Base-by-base conservation (phyloP, 192 early-diverging fungal species). In the Gamsiella multidivaricata region DNA sequence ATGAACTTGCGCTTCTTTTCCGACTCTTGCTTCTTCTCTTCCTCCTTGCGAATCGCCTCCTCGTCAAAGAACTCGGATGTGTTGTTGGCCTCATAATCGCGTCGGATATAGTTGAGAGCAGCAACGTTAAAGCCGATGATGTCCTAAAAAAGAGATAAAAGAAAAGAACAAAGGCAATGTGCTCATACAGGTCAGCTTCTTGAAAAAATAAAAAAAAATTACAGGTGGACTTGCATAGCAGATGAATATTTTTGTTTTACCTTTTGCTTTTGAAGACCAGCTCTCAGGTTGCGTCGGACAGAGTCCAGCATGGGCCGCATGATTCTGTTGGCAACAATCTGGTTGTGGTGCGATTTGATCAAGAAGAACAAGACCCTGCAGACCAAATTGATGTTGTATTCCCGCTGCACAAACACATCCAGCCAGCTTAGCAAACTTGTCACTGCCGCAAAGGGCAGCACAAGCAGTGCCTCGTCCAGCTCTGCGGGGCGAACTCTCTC, bases 71-170 rank as follows among this genome's bases (percentile, higher is more conserved):
- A 94, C 36, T 91, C 86, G 14, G 91, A 81, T 9, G 88, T 90
- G 28, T 87, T 89, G 54, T 83, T 88, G 50, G 85, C 87, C 60
- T 94, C 90, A 86, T 89, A 94, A 49, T 95, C 93, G 17, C 92
- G 79, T 59, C 84, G 86, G 54, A 96, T 85, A 57, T 89, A 90
- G 56, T 84, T 80, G 20, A 99, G 82, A 1, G 92, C 95, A 10
- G 94, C 95, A 33, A 95, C 61, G 61, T 97, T 99, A 75, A 91
- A 97, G 43, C 97, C 97, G 61, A 97, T 86, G 47, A 86, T 70
- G 64, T 97, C 94, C 82, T 83, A 68, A 36, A 46, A 61, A 23
- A 32, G 28, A 23, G 26, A 60, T 46, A 46, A 18, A 53, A 49
- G 46, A 17, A 49, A 36, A 46, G 1, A 45, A 17, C 33, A 50